A percentile compares a stretch with the other conserved stretches of the same genome.
phyloP scores from a whole-genome alignment of 2,329 filamentous ascomycete species.

The Macrophomina tecta region DNA sequence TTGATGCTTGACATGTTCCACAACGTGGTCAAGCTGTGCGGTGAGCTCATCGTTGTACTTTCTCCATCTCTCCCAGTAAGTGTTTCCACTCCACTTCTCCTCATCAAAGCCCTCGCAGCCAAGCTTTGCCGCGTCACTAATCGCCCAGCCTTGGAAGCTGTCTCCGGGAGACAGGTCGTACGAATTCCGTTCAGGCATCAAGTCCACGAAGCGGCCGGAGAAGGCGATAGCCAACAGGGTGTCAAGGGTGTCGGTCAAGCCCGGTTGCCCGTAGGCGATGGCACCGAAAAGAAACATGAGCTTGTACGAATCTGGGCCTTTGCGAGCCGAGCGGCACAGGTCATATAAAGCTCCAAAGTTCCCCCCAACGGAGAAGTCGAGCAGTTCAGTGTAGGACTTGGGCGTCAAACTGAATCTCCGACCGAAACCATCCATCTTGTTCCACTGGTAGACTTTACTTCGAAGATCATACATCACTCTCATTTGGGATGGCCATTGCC shows the following conservation, averaged over 20 bases:
- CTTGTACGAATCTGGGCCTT: not conserved
- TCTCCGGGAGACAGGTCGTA: not conserved
- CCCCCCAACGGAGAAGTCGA: not conserved
- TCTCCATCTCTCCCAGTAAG: not conserved
- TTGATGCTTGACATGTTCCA: not conserved
- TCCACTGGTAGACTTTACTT: not conserved
- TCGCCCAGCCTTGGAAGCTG: not conserved
- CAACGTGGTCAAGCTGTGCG: not conserved
- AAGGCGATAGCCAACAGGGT: constrained; percentile 6
- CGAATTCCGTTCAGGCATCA: not conserved
- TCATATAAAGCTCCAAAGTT: constrained; percentile 11
- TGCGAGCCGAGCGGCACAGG: not conserved
- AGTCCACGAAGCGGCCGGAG: not conserved
- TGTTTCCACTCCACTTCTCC: not conserved
- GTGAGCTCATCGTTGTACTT: not conserved
- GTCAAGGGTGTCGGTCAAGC: not conserved
- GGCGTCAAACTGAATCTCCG: not conserved
- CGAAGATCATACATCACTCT: not conserved
- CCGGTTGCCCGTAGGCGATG: not conserved
- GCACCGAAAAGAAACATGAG: constrained; percentile 1
- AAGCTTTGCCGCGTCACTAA: not conserved
- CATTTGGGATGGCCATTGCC: not conserved
- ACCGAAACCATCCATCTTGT: not conserved
- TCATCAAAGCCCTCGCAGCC: not conserved
- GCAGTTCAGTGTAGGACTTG: not conserved